Percentiles rank a stretch among this genome's conserved stretches.
Conservation (phyloP, 495 filamentous ascomycete genomes). For the Cudoniella acicularis region DNA sequence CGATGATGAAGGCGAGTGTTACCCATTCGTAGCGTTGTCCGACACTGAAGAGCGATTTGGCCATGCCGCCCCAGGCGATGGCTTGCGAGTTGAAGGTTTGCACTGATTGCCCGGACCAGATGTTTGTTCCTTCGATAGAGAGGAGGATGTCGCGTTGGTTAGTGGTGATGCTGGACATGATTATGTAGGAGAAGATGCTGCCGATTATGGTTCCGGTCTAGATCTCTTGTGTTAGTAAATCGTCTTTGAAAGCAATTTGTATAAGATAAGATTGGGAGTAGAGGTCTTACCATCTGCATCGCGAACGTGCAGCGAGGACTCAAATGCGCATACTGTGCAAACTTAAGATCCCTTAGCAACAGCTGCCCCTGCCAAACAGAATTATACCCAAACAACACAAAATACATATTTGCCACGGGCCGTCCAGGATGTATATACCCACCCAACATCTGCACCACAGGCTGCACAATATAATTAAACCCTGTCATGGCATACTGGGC, state of each 20-base stretch:
- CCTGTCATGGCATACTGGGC: slow-evolving; percentile 38
- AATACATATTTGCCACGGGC: slow-evolving; percentile 52
- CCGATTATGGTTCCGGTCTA: slow-evolving; percentile 43
- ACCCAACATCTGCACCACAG: slow-evolving; percentile 35
- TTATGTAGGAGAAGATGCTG: slow-evolving; percentile 44
- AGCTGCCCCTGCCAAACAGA: slow-evolving; percentile 36
- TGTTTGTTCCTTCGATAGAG: slow-evolving; percentile 36
- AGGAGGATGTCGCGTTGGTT: slow-evolving; percentile 34
- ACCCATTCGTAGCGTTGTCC: slow-evolving; percentile 36
- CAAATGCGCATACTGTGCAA: slow-evolving; percentile 35
- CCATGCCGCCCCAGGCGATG: slow-evolving; percentile 38
- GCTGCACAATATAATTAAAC: slow-evolving; percentile 31
- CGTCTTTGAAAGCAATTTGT: no score
- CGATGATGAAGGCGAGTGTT: slow-evolving; percentile 31
- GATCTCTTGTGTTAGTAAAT: no score
- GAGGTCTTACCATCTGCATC: slow-evolving; percentile 42
- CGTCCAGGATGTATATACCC: slow-evolving; percentile 41
- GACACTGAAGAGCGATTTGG: slow-evolving; percentile 38
- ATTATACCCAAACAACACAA: slow-evolving; percentile 36
- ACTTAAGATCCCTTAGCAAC: slow-evolving; percentile 35
- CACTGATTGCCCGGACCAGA: slow-evolving; percentile 46
- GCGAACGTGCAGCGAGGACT: slow-evolving; percentile 39
- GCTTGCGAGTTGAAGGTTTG: slow-evolving; percentile 39
- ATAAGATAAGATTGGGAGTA: no score
- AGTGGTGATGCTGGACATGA: slow-evolving; percentile 42